Evolutionary conservation across 208 protist species (phyloP).

Genomic region (Trypanosoma rangeli): DNA sequence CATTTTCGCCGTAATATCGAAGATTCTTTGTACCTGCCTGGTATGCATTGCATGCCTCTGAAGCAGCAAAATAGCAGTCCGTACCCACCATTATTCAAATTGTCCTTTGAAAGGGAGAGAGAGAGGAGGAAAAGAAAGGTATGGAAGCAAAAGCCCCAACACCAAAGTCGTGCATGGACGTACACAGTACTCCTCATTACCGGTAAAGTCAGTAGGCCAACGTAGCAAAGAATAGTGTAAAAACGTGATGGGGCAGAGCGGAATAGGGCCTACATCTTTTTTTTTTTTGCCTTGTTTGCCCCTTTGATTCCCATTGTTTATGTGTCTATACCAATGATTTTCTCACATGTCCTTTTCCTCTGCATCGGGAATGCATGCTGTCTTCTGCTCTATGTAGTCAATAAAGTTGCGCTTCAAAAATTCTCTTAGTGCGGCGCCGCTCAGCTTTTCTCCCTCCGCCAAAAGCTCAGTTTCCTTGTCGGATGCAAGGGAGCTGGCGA

Average conservation of each 20-base stretch:
- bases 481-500: conserved; percentile 6
- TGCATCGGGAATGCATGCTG: conserved; percentile 16
- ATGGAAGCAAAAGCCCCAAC: too few relatives aligned
- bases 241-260: too few relatives aligned
- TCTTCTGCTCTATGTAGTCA: conserved; percentile 67
- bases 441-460: conserved; percentile 48
- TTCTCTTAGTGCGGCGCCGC: conserved; percentile 51
- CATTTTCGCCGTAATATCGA: conserved; percentile 28
- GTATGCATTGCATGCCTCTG: conserved; percentile 18
- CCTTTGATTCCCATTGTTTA: not conserved
- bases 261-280: not conserved
- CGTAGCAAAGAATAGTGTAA: too few relatives aligned
- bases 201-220: too few relatives aligned
- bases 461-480: conserved; percentile 54
- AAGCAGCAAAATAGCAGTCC: conserved; percentile 43
- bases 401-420: conserved; percentile 83
- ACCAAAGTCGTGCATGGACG: too few relatives aligned
- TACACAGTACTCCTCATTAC: too few relatives aligned
- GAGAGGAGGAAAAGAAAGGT: not conserved
- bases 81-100: conserved; percentile 23
- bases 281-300: not conserved
- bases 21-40: conserved; percentile 20
- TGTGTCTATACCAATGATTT: not conserved
- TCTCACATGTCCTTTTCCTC: conserved; percentile 16
- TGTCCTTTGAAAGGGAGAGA: not conserved